Evolutionary conservation across 2,329 filamentous ascomycete species (phyloP), one percentile per base, ranked within the genome.

Genomic region (Ophiostoma populinum): DNA sequence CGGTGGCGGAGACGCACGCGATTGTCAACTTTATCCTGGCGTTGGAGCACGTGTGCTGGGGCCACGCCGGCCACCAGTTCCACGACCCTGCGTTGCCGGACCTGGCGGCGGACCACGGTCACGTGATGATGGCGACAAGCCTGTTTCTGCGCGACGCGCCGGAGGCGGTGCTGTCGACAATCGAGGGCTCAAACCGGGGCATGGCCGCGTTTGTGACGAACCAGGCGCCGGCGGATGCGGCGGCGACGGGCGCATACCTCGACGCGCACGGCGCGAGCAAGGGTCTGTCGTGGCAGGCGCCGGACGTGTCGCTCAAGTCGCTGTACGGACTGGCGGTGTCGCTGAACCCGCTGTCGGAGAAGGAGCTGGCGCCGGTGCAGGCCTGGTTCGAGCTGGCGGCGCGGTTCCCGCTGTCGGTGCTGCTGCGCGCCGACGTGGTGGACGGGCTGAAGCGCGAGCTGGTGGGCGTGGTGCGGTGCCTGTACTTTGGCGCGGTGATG

Each of bases 31-130:
- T 69, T 35, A 65, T 69, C 38, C 52, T 69, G 16, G 57, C 60
- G 64, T 68, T 67, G 34, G 65, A 68, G 43, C 63, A 65, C 43
- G 55, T 63, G 27, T 68, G 63, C 51, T 65, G 62, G 59, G 49
- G 61, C 38, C 63, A 67, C 45, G 63, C 62, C 45, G 49, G 52
- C 42, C 46, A 54, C 6, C 53, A 55, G 16, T 54, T 32, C 37
- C 33, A 34, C 32, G 17, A 24, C 4, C 41, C 35, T 12, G 29
- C 22, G 15, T 24, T 30, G 24, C 37, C 28, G 12, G 18, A 20
- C 9, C 31, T 15, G 6, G 21, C 47, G 19, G 24, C 47, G 17
- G 48, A 49, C 18, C 51, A 50, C 15, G 58, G 59, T 15, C 61
- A 65, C 45, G 48, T 54, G 5, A 51, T 64, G 34, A 63, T 61